Base-by-base conservation (phyloP, 768 basidiomycete genomes). In the Suillus tomentosus region DNA sequence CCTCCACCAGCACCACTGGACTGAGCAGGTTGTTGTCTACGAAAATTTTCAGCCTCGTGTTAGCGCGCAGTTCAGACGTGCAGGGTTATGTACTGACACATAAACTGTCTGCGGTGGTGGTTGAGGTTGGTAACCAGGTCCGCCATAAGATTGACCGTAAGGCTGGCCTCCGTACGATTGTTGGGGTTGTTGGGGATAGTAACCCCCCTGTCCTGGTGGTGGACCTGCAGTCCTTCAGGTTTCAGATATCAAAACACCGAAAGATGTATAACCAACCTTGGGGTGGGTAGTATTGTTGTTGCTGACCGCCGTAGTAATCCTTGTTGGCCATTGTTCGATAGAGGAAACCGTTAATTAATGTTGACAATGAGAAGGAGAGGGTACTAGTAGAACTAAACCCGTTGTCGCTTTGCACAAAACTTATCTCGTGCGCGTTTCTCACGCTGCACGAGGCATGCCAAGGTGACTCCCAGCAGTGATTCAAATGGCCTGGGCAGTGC, bases 81-180 rank as follows among this genome's bases (percentile, higher is more conserved):
- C 39, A 27, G 36, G 57, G 11, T 37, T 5, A 19, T 55, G 39
- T 24, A 82, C 90, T 68, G 71, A 92, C 91, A 92, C 89, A 71
- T 91, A 90, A 60, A 94, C 87, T 0, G 89, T 87, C 73, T 94
- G 91, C 19, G 92, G 92, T n/a, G 86, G 87, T 19, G 87, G 88
- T 67, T 89, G 85, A 17, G 85, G 84, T 61, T 84, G 82, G 67
- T 83, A 84, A 8, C 72, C 74, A 31, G 77, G 77, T 19, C 78
- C 77, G 36, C 75, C 73, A 17, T 74, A 70, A 34, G 71, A 73
- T 63, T 81, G 80, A 27, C 72, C 71, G 11, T 76, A 73, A 34
- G 77, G 74, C 63, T 87, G 85, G 8, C 77, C 77, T 63, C 87
- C 85, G 73, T 92, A 90, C 0, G 88, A 79, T 69, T 89, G 87